Evolutionary conservation across 2,329 filamentous ascomycete species (phyloP), one percentile per base, ranked within the genome.

Genomic region (Talaromyces rugulosus): DNA sequence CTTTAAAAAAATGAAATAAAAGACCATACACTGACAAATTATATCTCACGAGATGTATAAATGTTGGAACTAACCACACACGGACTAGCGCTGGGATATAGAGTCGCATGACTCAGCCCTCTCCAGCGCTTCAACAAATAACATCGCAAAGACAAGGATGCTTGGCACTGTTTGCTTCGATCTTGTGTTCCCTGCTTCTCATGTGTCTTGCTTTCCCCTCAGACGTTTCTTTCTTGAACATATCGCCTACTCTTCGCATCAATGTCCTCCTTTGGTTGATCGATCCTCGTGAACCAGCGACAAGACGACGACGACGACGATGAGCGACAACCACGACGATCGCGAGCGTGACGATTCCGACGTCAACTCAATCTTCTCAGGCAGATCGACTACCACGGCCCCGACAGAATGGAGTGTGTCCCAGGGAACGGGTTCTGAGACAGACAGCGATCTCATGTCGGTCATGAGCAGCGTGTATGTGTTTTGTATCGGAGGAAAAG

Each of bases 391-490:
- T 33, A 62, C 60, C 12, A 64, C 60, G 2, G 60, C 63, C 6
- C 60, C 63, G 23, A 64, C 63, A 5, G 63, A 64, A 62, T 64
- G 63, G 56, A 56, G 34, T 31, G 34, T 5, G 31, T 50, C 57
- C 5, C 56, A 54, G 5, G 42, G 31, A 7, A 34, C 36, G 34
- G 34, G 55, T 23, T 53, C 18, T 31, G 59, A 61, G 34, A 53
- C 47, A 12, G 47, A 40, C 16, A 58, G 40, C 18, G 63, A 65
- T 62, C 56, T 57, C 7, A 62, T 31, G 42, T 63, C 59, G 18
- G n/a, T 62, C 3, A 56, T 65, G 53, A 58, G 58, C 8, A 61
- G 54, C 40, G 34, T 65, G 62, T 65, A 62, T 47, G 63, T 58
- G 8, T 7, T 12, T 23, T 23, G 30, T 27, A n/a, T 18, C 28